These are phyloP conservation scores for Fistulina hepatica DNA, from an alignment of 1,284 basidiomycete species.

Conservation along the genomic window DNA sequence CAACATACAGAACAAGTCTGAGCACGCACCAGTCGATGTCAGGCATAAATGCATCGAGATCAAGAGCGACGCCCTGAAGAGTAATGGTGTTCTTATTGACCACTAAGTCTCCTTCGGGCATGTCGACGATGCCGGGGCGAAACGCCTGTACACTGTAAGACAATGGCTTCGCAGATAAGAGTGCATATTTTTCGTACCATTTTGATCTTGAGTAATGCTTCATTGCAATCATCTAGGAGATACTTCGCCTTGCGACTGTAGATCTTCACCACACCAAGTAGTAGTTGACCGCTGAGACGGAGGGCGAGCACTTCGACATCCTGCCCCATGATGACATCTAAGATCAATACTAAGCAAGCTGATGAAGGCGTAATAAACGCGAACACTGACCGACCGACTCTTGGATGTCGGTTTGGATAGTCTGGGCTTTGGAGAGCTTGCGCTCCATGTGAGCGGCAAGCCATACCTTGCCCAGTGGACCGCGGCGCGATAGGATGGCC, in stretches of 20 bases:
- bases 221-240: conserved; percentile 94
- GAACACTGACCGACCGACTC: conserved; percentile 72
- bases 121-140: conserved; percentile 85
- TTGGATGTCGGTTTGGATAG: conserved; percentile 88
- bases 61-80: conserved; percentile 60
- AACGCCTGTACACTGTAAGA: conserved; percentile 53
- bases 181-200: conserved; percentile 40
- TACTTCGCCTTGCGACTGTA: conserved; percentile 98
- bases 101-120: conserved; percentile 87
- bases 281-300: conserved; percentile 86
- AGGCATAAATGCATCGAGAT: conserved; percentile 71
- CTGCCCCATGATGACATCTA: conserved; percentile 83
- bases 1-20: not conserved
- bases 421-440: conserved; percentile 93
- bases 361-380: not conserved
- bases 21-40: conserved; percentile 63
- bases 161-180: not conserved
- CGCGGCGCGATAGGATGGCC: conserved; percentile 84
- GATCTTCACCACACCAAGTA: conserved; percentile 93
- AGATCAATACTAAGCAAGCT: not conserved
- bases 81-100: conserved; percentile 84
- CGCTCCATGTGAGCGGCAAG: conserved; percentile 97
- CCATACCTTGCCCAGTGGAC: conserved; percentile 95
- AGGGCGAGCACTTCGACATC: conserved; percentile 87
- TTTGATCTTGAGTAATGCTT: conserved; percentile 90